Base-by-base conservation (phyloP, 495 filamentous ascomycete genomes). In the Hypoxylon fuscum region DNA sequence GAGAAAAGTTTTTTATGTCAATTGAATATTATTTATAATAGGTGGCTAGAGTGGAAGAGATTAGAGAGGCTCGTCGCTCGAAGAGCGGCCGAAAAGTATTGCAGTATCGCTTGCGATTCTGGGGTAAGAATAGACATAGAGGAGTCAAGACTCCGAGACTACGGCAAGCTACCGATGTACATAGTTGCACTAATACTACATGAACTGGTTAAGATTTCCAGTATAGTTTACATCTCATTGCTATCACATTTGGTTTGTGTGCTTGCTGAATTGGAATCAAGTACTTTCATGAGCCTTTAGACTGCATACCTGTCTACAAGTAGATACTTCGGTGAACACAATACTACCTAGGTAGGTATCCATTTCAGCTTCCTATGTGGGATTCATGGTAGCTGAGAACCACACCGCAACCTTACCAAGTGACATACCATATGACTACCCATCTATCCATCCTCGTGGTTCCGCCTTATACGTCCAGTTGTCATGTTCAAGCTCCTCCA, bases 41-140 rank as follows among this genome's bases (percentile, higher is more conserved):
- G 12, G 32, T 9, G 32, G 32, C 12, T 35, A 6, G 11, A 12
- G 32, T 35, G 12, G 35, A 38, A 38, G 35, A 11, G 15, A 5
- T 38, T 38, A 38, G 35, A 38, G 7, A 38, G 15, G 35, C 35
- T 5, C 35, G 7, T 38, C 6, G 35, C 35, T 38, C n/a, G 2
- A 5, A n/a, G 35, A 35, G 2, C 12, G 32, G 11, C 3, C 32
- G 32, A 35, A 35, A 35, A 35, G 10, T 31, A 5, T 31, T 31
- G 10, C 31, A 12, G 11, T 15, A 38, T 38, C 15, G 12, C 15
- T 23, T 45, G 42, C 42, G 22, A 45, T 10, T 7, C 29, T 15
- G 4, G 21, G 42, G 21, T 21, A 14, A 22, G 31, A n/a, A 15
- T 49, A 37, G 7, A 37, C 31, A 49, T 49, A 49, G 46, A 49